These are phyloP conservation scores for Didymella sp. DNA, from an alignment of 2,329 filamentous ascomycete species.

Conservation along the genomic window DNA sequence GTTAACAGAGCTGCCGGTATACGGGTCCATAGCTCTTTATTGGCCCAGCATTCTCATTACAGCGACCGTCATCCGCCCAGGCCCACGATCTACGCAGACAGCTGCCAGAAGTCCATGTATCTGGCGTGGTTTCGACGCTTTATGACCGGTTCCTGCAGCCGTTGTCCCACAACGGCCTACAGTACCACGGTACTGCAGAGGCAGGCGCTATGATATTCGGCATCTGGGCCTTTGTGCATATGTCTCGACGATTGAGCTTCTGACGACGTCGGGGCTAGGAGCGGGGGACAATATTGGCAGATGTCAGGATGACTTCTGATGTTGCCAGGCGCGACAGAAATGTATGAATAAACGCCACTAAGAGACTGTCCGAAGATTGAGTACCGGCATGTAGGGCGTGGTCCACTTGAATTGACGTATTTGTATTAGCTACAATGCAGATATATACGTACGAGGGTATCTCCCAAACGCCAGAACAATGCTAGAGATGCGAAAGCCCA, in stretches of 20 bases:
- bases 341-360: background rate
- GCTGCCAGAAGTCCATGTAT: background rate
- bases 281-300: background rate
- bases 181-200: background rate
- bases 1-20: background rate
- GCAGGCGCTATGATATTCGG: background rate
- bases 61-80: background rate
- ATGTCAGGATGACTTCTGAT: background rate
- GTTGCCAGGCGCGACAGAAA: background rate
- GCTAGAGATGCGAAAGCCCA: constrained; percentile 11
- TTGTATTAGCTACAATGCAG: constrained; percentile 13
- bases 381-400: background rate
- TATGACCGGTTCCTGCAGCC: background rate
- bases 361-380: background rate
- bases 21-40: background rate
- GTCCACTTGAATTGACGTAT: background rate
- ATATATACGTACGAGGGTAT: constrained; percentile 29
- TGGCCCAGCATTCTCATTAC: background rate
- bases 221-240: background rate
- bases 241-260: background rate
- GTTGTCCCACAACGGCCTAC: background rate
- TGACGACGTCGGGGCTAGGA: background rate
- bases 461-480: constrained; percentile 27
- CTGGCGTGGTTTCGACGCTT: background rate
- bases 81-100: background rate